Evolutionary conservation across 1,139 yeast species (phyloP), one percentile per base, ranked within the genome.

Genomic region (Pneumocystis carinii): DNA sequence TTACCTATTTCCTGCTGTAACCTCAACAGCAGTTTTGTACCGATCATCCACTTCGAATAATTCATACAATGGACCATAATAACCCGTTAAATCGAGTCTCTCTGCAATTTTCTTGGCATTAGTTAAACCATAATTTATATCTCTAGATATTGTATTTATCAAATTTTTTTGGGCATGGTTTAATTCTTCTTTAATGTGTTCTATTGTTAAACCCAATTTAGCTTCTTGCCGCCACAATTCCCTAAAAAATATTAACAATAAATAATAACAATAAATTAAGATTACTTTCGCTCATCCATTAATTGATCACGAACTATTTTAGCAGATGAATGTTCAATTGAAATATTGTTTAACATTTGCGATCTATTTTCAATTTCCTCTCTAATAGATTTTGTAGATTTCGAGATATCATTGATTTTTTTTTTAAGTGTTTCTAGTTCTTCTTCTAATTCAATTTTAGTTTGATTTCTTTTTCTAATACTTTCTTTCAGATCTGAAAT

Each of bases 51-150:
- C 92, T 64, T 79, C 79, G 65, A 92, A 86, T 48, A 92, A 76
- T 67, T 90, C 96, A 41, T 95, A 94, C 29, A 92, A 74, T 0
- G 95, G 85, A 0, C 98, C 98, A 73, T 81, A 84, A 2, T 89
- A 94, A 7, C 85, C 82, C 1, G 75, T 73, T 53, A 90, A 73
- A 12, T 82, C 81, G 61, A 87, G 74, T 63, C 78, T 78, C 59
- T 79, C 75, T 0, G 85, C 77, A 53, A 90, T 85, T 12, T 79
- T 75, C 62, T 79, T 80, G 2, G 89, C 88, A 1, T 89, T 83
- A 39, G 79, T 79, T 19, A 90, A 75, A 17, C 96, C 97, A 62
- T 79, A 76, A 6, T 87, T 81, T 68, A 84, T 82, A 4, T 82
- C 79, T 68, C 87, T 80, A 75, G 82, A 90, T 88, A 87, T 86